Percentiles rank a stretch among this genome's conserved stretches.
Evolutionary conservation across 2,329 filamentous ascomycete species (phyloP).

Genomic region (Fusarium cicatricum): DNA sequence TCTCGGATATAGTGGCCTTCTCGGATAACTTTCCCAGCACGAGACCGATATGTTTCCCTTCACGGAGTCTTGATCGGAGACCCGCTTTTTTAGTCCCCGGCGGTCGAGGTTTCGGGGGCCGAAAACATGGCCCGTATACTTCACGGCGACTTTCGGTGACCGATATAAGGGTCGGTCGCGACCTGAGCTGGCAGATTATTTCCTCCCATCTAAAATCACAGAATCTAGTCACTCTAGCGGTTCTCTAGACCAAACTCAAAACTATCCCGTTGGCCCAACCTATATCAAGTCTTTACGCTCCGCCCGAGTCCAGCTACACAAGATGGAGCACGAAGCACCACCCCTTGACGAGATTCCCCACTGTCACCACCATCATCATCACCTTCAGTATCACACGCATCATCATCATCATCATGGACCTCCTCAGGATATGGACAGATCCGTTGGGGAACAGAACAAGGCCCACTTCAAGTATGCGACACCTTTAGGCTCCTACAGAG

Average conservation of each 20-base stretch:
- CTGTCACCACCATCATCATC: conserved; percentile 34
- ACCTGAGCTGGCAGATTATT: not conserved
- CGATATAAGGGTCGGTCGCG: conserved; percentile 3
- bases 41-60: no score
- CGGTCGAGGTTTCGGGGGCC: not conserved
- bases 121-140: conserved; percentile 5
- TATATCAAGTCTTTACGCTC: conserved; percentile 1
- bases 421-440: conserved; percentile 13
- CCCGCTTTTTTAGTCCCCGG: conserved; percentile 1
- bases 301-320: not conserved
- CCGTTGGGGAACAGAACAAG: conserved; percentile 39
- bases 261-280: no score
- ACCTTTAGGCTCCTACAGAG: rapidly evolving
- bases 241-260: no score
- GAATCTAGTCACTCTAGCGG: no score
- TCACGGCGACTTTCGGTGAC: conserved; percentile 1
- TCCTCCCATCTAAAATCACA: no score
- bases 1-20: no score
- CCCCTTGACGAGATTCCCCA: conserved; percentile 20
- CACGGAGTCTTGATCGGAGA: conserved; percentile 1
- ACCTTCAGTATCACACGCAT: conserved; percentile 34
- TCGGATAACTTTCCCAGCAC: no score
- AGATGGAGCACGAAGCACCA: conserved; percentile 17
- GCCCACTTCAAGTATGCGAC: conserved; percentile 39
- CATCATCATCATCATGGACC: conserved; percentile 36